Percentiles rank a stretch among this genome's conserved stretches.
Conservation (phyloP, 768 basidiomycete genomes). For the Pholiota molesta region DNA sequence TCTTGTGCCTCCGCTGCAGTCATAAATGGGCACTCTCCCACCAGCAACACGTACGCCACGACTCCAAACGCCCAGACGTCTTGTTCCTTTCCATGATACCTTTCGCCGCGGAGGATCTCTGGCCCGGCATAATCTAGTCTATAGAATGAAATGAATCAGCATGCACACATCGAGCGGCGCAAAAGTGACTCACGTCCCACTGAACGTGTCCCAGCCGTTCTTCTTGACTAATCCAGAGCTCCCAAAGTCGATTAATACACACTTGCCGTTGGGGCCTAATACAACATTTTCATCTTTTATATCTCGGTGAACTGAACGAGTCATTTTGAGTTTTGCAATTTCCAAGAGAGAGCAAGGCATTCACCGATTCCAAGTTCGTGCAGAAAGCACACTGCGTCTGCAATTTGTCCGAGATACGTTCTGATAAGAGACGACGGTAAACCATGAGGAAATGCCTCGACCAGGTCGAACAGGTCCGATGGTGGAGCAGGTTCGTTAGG, state of each 20-base stretch:
- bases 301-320: slow-evolving; percentile 82
- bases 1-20: slow-evolving; percentile 90
- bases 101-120: slow-evolving; percentile 93
- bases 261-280: slow-evolving; percentile 76
- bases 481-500: slow-evolving; percentile 58
- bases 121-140: slow-evolving; percentile 95
- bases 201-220: slow-evolving; percentile 89
- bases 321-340: slow-evolving; percentile 10
- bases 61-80: slow-evolving; percentile 99
- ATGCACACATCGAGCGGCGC: slow-evolving; percentile 6
- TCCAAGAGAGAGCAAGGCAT: slow-evolving; percentile 23
- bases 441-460: slow-evolving; percentile 87
- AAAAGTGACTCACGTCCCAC: slow-evolving; percentile 75
- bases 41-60: slow-evolving; percentile 91
- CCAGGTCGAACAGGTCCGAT: slow-evolving; percentile 93
- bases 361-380: slow-evolving; percentile 90
- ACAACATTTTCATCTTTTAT: slow-evolving; percentile 98
- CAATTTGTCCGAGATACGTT: slow-evolving; percentile 90
- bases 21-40: slow-evolving; percentile 91
- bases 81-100: slow-evolving; percentile 95
- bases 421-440: slow-evolving; percentile 74
- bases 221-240: slow-evolving; percentile 87
- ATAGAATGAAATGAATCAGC: slow-evolving; percentile 13
- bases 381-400: slow-evolving; percentile 87
- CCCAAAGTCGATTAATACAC: slow-evolving; percentile 96